These are phyloP conservation scores for Cladobotryum protrusum DNA, from an alignment of 2,329 filamentous ascomycete species.

Conservation along the genomic window DNA sequence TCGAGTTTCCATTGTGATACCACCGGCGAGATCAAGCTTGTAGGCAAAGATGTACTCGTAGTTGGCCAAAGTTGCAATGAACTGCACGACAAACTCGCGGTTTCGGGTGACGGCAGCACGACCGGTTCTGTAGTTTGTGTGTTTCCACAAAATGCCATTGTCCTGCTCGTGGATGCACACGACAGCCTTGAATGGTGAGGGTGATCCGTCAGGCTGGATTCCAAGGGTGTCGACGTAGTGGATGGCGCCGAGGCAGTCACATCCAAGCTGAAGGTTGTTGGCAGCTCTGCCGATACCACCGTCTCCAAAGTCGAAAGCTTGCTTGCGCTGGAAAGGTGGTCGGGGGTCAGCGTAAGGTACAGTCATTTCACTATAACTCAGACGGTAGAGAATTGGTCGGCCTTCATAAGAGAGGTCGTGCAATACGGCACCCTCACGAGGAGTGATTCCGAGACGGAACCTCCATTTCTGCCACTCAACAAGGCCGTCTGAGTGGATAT, in stretches of 20 bases:
- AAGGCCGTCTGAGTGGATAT: slow-evolving; percentile 41
- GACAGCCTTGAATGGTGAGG: slow-evolving; percentile 48
- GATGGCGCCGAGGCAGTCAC: slow-evolving; percentile 64
- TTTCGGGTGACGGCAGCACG: slow-evolving; percentile 54
- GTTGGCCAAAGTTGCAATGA: slow-evolving; percentile 62
- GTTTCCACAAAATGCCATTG: slow-evolving; percentile 65
- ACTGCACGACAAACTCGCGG: slow-evolving; percentile 60
- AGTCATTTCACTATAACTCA: slow-evolving; percentile 64
- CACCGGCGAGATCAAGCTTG: slow-evolving; percentile 55
- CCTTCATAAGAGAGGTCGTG: slow-evolving; percentile 64
- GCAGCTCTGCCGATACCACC: slow-evolving; percentile 59
- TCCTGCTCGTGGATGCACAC: slow-evolving; percentile 67
- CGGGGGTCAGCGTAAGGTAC: slow-evolving; percentile 63
- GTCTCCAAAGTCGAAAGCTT: slow-evolving; percentile 67
- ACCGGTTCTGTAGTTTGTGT: slow-evolving; percentile 61
- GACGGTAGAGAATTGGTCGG: slow-evolving; percentile 58
- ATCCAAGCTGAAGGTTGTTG: slow-evolving; percentile 63
- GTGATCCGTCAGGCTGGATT: slow-evolving; percentile 46
- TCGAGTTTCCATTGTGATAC: slow-evolving; percentile 54
- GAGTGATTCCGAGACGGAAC: slow-evolving; percentile 63
- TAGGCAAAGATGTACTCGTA: slow-evolving; percentile 58
- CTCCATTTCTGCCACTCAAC: slow-evolving; percentile 62
- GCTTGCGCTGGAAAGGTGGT: slow-evolving; percentile 60
- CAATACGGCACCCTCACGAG: slow-evolving; percentile 63
- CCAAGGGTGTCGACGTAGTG: slow-evolving; percentile 56